Evolutionary conservation across 805 yeast species (phyloP), one percentile per base, ranked within the genome.

Genomic region (Hanseniaspora meyeri): DNA sequence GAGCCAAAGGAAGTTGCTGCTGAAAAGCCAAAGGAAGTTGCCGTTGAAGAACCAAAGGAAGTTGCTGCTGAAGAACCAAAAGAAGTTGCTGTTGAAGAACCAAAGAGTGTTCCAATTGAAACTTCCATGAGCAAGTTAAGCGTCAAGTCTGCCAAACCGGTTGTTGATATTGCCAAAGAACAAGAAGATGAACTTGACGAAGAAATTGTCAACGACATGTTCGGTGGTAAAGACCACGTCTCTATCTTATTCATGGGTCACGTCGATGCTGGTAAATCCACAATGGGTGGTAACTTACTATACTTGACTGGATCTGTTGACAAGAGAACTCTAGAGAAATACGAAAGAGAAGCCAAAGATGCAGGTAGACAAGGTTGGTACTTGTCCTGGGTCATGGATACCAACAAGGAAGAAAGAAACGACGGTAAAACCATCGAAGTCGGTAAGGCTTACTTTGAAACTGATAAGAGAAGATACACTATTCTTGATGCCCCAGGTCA

Each of bases 311-410:
- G 97, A 60, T 87, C 97, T 49, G 98, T 93, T 59, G 98, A 93
- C 72, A 93, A 93, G 78, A 87, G 99, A 76, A 91, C 97, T 20
- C 93, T 93, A 62, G 99, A 93, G 64, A 93, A 93, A 72, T 91
- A 91, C 69, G 97, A 93, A 76, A 82, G 90, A 71, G 99, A 93
- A 74, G 98, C 98, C 59, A 89, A 89, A 72, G 99, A 93, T 65
- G 97, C 97, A 48, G 97, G 98, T 71, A 86, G 97, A 77, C 98
- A 93, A 76, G 97, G 97, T 72, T 93, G 99, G 99, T 93, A 93
- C 71, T 76, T 93, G 64, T 90, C 97, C 9, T 93, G 98, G 98
- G 95, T 93, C 64, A 90, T 93, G 96, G 99, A 93, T 72, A 91
- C 97, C 64, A 93, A 95, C 76, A 90, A 88, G 73, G 98, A 93